Conservation (phyloP, 148 eudicot genomes). For the Vaccinium vitisidaea region DNA sequence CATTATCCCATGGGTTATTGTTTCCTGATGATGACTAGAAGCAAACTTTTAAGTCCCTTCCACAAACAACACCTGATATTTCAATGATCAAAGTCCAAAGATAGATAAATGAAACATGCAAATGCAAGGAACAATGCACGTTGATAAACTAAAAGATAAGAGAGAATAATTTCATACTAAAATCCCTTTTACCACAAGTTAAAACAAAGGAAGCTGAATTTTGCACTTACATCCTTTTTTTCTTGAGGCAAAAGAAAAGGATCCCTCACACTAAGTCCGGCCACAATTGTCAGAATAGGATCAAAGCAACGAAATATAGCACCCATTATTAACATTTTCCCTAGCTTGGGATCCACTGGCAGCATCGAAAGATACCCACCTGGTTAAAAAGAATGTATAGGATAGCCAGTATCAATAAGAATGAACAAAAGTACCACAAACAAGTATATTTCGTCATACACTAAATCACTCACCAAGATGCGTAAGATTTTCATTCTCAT, state of each 20-base stretch:
- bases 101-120: neutral
- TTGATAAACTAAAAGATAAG: neutral
- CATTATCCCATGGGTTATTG: neutral
- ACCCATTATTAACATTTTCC: slow-evolving; percentile 98
- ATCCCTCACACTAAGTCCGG: slow-evolving; percentile 96
- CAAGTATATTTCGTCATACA: slow-evolving; percentile 2
- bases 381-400: slow-evolving; percentile 25
- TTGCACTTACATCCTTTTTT: slow-evolving; percentile 79
- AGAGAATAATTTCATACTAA: slow-evolving; percentile 4
- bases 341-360: slow-evolving; percentile 97
- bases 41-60: neutral
- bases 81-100: neutral
- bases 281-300: slow-evolving; percentile 92
- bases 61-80: neutral
- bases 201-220: slow-evolving; percentile 57
- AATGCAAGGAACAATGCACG: neutral
- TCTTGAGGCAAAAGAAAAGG: slow-evolving; percentile 99
- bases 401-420: slow-evolving; percentile 18
- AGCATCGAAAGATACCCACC: slow-evolving; percentile 86
- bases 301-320: slow-evolving; percentile 95
- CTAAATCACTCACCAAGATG: slow-evolving; percentile 69
- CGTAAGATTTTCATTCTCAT: slow-evolving; percentile 81
- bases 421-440: slow-evolving; percentile 6
- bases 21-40: neutral
- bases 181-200: slow-evolving; percentile 91